phyloP scores from a whole-genome alignment of 2,329 filamentous ascomycete species.

The Xylaria sp. region DNA sequence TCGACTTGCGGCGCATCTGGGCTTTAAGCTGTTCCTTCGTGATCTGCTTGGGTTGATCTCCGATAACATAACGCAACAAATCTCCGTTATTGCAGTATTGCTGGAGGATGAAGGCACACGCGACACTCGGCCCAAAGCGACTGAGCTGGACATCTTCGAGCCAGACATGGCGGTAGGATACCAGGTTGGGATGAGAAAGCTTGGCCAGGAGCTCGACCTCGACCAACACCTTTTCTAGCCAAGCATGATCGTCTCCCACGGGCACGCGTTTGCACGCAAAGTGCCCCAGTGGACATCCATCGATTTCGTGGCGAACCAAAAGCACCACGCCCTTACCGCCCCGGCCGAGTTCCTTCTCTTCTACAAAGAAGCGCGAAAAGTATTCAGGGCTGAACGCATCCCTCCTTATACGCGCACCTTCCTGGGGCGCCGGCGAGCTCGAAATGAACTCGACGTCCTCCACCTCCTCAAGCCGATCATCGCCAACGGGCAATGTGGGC shows the following conservation, averaged over 20 bases:
- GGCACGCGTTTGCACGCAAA: constrained; percentile 98
- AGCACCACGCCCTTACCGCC: constrained; percentile 95
- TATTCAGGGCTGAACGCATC: constrained; percentile 91
- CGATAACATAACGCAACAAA: constrained; percentile 83
- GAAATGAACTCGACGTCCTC: constrained; percentile 55
- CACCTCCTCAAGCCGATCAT: constrained; percentile 33
- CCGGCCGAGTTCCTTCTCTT: constrained; percentile 81
- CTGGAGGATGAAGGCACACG: constrained; percentile 94
- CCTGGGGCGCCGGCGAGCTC: constrained; percentile 54
- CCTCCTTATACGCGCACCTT: constrained; percentile 74
- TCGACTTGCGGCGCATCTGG: constrained; percentile 79
- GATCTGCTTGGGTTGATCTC: constrained; percentile 61
- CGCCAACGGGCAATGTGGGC: constrained; percentile 42
- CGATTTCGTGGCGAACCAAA: constrained; percentile 89
- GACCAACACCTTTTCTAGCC: constrained; percentile 90
- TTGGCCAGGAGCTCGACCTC: constrained; percentile 93
- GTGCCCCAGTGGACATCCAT: constrained; percentile 82
- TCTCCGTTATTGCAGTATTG: constrained; percentile 97
- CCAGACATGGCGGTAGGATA: constrained; percentile 97
- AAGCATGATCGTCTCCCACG: constrained; percentile 90
- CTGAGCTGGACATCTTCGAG: constrained; percentile 85
- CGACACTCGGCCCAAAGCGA: constrained; percentile 86
- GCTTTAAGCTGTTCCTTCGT: constrained; percentile 89
- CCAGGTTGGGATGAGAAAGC: constrained; percentile 90
- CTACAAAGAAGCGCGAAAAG: constrained; percentile 90